Evolutionary conservation across 1,284 basidiomycete species (phyloP).

Genomic region (Volvariella volvacea): DNA sequence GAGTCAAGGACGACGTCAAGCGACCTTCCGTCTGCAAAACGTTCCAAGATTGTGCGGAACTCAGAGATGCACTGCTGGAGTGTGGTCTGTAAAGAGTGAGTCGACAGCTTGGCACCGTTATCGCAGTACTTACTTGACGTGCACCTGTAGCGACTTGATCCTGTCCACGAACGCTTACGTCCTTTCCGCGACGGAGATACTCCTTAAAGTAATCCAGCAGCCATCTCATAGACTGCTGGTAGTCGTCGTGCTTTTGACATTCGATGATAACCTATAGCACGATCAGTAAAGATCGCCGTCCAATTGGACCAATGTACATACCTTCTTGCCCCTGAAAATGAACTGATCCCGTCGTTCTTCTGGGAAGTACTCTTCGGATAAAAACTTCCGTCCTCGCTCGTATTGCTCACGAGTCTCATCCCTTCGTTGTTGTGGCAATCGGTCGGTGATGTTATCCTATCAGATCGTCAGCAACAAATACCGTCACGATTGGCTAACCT

Average conservation of each 20-base stretch:
- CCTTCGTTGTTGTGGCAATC: constrained; percentile 57
- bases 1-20: constrained; percentile 70
- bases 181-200: constrained; percentile 48
- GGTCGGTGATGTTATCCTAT: constrained; percentile 41
- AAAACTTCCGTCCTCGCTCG: constrained; percentile 55
- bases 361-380: constrained; percentile 81
- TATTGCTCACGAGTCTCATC: constrained; percentile 44
- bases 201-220: constrained; percentile 67
- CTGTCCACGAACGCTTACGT: constrained; percentile 33
- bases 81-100: constrained; percentile 18
- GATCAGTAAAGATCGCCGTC: constrained; percentile 18
- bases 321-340: constrained; percentile 77
- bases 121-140: constrained; percentile 4
- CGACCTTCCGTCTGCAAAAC: constrained; percentile 78
- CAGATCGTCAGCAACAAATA: background rate
- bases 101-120: background rate
- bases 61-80: constrained; percentile 57
- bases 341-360: constrained; percentile 81
- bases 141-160: constrained; percentile 18
- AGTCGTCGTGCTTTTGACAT: constrained; percentile 89
- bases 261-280: constrained; percentile 77
- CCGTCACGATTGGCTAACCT: background rate
- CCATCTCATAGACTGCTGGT: constrained; percentile 80
- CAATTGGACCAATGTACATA: constrained; percentile 13
- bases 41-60: constrained; percentile 80